A percentile compares a stretch with the other conserved stretches of the same genome.
These are phyloP conservation scores for Sonneratia alba DNA, from an alignment of 345 rosid species.

Conservation along the genomic window DNA sequence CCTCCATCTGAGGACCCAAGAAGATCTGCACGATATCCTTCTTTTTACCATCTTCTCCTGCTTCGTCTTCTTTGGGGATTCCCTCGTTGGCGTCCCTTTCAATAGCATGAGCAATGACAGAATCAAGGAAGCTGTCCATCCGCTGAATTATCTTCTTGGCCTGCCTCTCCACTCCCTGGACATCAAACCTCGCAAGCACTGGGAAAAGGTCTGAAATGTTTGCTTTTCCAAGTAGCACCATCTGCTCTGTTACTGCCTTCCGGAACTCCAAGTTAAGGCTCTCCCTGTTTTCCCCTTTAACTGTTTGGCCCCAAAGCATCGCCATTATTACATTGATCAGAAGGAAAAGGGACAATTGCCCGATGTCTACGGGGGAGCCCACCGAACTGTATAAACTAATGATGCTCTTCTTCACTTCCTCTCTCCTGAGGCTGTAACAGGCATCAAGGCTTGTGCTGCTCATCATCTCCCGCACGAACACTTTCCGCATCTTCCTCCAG, in stretches of 20 bases:
- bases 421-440: slow-evolving; percentile 16
- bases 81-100: background rate
- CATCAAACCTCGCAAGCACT: slow-evolving; percentile 27
- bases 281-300: slow-evolving; percentile 12
- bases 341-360: slow-evolving; percentile 13
- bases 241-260: slow-evolving; percentile 8
- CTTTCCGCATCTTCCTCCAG: slow-evolving; percentile 23
- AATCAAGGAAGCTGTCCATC: slow-evolving; percentile 15
- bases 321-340: slow-evolving; percentile 11
- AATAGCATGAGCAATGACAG: slow-evolving; percentile 14
- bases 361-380: slow-evolving; percentile 21
- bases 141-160: slow-evolving; percentile 1
- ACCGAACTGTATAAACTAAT: slow-evolving; percentile 6
- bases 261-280: slow-evolving; percentile 10
- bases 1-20: background rate
- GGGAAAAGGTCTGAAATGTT: slow-evolving; percentile 43
- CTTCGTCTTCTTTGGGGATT: background rate
- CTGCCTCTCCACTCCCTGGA: slow-evolving; percentile 30
- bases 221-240: slow-evolving; percentile 21
- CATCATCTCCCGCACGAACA: slow-evolving; percentile 26
- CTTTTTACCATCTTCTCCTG: background rate
- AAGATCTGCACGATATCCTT: slow-evolving; percentile 8
- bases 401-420: slow-evolving; percentile 16
- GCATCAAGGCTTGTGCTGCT: slow-evolving; percentile 24
- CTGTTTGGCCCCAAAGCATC: slow-evolving; percentile 31